These are phyloP conservation scores for Pleurotus cornucopiae DNA, from an alignment of 768 basidiomycete species.

Conservation along the genomic window DNA sequence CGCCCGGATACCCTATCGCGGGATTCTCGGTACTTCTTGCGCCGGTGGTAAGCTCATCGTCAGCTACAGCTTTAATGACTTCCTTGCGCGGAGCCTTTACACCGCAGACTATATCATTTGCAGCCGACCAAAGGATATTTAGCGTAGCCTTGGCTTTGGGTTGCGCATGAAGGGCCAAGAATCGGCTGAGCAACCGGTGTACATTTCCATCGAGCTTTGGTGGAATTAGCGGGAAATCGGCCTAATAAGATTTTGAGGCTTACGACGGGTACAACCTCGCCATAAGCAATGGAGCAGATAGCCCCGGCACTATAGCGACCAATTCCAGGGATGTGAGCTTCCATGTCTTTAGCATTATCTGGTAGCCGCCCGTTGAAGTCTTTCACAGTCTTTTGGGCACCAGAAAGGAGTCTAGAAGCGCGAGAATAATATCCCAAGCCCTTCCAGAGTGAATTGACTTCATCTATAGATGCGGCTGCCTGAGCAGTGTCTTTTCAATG, in stretches of 20 bases:
- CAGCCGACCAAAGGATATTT: slow-evolving; percentile 80
- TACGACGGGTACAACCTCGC: slow-evolving; percentile 79
- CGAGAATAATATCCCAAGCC: slow-evolving; percentile 90
- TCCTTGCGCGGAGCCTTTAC: not conserved
- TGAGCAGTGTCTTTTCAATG: slow-evolving; percentile 17
- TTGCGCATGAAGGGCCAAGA: slow-evolving; percentile 77
- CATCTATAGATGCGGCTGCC: slow-evolving; percentile 72
- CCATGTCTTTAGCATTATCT: slow-evolving; percentile 74
- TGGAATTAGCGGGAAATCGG: slow-evolving; percentile 5
- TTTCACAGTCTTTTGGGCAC: slow-evolving; percentile 75
- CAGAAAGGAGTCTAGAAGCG: slow-evolving; percentile 74
- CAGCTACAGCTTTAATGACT: slow-evolving; percentile 6
- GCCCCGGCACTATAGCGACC: slow-evolving; percentile 87
- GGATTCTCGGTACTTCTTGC: slow-evolving; percentile 13
- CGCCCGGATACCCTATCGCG: slow-evolving; percentile 54
- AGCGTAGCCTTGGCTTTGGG: slow-evolving; percentile 78
- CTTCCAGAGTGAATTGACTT: slow-evolving; percentile 88
- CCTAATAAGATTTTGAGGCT: slow-evolving; percentile 24
- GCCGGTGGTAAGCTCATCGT: slow-evolving; percentile 11
- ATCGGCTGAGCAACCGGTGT: slow-evolving; percentile 75
- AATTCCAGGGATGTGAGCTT: slow-evolving; percentile 81
- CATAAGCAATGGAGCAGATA: slow-evolving; percentile 86
- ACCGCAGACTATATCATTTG: slow-evolving; percentile 60
- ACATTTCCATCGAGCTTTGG: slow-evolving; percentile 86
- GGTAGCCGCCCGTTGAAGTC: slow-evolving; percentile 72